phyloP scores from a whole-genome alignment of 1,139 yeast genomes.

The Pichia sp. region DNA sequence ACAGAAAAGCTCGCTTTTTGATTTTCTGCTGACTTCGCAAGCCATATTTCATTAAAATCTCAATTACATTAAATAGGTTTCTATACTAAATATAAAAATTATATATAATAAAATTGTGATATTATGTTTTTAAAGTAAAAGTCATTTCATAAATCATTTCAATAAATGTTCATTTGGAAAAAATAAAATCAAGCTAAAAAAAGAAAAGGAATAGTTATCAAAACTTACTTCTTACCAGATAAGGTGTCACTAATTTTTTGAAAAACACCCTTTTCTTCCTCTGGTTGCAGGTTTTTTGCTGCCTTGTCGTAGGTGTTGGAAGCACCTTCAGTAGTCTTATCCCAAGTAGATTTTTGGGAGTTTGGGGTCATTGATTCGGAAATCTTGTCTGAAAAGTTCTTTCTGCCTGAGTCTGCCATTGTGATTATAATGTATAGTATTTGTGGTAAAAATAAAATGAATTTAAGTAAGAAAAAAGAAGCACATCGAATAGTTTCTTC shows the following conservation, averaged over 20 bases:
- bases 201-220: not conserved
- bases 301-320: conserved; percentile 60
- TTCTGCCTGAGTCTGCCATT: conserved; percentile 79
- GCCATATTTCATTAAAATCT: too few relatives aligned
- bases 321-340: conserved; percentile 64
- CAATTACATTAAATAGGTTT: not conserved
- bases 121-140: not conserved
- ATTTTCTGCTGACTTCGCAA: too few relatives aligned
- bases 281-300: conserved; percentile 56
- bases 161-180: not conserved
- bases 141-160: not conserved
- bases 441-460: not conserved
- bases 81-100: not conserved
- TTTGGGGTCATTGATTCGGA: conserved; percentile 68
- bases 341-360: conserved; percentile 55
- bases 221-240: conserved; percentile 13
- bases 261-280: conserved; percentile 57
- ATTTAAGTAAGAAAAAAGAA: not conserved
- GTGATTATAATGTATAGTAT: too few relatives aligned
- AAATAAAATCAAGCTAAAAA: not conserved
- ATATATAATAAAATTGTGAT: not conserved
- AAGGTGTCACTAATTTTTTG: conserved; percentile 59
- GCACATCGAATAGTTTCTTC: too few relatives aligned
- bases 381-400: conserved; percentile 62
- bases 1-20: too few relatives aligned